phyloP scores from a whole-genome alignment of 768 basidiomycete species.

The Lenzites betulinus region DNA sequence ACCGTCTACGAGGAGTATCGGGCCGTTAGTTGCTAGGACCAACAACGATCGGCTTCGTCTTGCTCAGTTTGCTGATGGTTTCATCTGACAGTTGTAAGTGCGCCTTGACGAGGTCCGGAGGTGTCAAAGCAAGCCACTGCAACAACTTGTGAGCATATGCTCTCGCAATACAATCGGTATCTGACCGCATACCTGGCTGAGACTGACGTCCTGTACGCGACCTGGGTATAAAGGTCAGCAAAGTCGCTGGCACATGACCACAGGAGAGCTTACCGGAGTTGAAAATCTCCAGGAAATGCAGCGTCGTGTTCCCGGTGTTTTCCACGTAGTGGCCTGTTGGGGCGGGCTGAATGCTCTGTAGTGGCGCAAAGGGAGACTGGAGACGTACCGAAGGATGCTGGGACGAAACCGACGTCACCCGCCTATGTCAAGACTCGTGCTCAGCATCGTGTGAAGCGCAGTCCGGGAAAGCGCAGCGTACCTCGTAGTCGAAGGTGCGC shows the following conservation, averaged over 20 bases:
- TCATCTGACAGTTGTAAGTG: slow-evolving; percentile 58
- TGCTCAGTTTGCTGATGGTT: slow-evolving; percentile 49
- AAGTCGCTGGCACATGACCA: background rate
- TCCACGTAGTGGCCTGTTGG: slow-evolving; percentile 57
- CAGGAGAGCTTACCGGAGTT: slow-evolving; percentile 11
- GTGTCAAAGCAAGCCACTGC: slow-evolving; percentile 63
- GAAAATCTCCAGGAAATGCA: slow-evolving; percentile 63
- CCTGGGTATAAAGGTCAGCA: slow-evolving; percentile 23
- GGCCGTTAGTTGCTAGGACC: background rate
- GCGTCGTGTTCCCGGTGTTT: slow-evolving; percentile 60
- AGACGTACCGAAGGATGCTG: slow-evolving; percentile 34
- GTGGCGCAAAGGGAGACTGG: background rate
- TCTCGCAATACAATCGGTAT: background rate
- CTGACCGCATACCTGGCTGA: slow-evolving; percentile 37
- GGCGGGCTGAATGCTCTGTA: too few relatives aligned
- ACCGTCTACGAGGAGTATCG: background rate
- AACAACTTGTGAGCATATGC: background rate
- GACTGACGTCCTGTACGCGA: slow-evolving; percentile 55
- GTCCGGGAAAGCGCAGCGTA: slow-evolving; percentile 9
- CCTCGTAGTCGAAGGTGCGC: slow-evolving; percentile 49
- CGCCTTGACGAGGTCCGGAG: slow-evolving; percentile 58
- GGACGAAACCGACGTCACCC: slow-evolving; percentile 31
- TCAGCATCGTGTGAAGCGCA: background rate
- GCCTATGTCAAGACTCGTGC: background rate
- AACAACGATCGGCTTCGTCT: slow-evolving; percentile 15